A percentile compares a stretch with the other conserved stretches of the same genome.
Evolutionary conservation across 257 asterid species (phyloP).

Genomic region (Forsythia suspensa): DNA sequence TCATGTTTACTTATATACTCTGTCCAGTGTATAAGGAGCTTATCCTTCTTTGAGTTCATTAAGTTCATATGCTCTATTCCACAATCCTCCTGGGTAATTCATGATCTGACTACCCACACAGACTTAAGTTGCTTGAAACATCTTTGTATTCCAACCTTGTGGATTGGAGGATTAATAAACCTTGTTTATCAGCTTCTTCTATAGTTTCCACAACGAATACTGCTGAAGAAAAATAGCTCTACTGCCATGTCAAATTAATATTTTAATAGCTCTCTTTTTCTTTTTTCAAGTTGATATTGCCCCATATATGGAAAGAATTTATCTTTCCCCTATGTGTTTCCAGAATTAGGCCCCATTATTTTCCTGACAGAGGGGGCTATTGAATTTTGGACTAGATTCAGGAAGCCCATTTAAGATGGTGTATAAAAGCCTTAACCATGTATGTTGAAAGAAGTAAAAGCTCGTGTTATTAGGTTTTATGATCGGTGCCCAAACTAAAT

Average conservation of each 20-base stretch:
- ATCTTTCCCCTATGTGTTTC: too few relatives aligned
- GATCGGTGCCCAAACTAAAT: not conserved
- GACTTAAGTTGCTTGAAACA: not conserved
- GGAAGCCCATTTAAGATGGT: not conserved
- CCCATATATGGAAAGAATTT: too few relatives aligned
- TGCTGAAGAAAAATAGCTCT: too few relatives aligned
- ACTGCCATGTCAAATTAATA: too few relatives aligned
- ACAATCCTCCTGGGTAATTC: not conserved
- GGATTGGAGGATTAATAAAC: not conserved
- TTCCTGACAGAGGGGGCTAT: not conserved
- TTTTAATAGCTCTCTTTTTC: too few relatives aligned
- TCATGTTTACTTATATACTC: not conserved
- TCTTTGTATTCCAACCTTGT: not conserved
- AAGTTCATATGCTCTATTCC: not conserved
- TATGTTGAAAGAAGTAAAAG: not conserved
- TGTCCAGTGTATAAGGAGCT: not conserved
- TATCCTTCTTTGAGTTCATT: not conserved
- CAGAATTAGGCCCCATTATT: not conserved
- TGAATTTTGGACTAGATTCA: not conserved
- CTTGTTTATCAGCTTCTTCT: not conserved
- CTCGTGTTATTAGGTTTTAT: not conserved
- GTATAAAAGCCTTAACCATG: too few relatives aligned
- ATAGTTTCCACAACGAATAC: not conserved
- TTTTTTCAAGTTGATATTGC: too few relatives aligned
- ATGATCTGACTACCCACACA: not conserved